Evolutionary conservation across 225 moss, liverwort and hornwort species (phyloP).

Genomic region (Marchantia paleacea): DNA sequence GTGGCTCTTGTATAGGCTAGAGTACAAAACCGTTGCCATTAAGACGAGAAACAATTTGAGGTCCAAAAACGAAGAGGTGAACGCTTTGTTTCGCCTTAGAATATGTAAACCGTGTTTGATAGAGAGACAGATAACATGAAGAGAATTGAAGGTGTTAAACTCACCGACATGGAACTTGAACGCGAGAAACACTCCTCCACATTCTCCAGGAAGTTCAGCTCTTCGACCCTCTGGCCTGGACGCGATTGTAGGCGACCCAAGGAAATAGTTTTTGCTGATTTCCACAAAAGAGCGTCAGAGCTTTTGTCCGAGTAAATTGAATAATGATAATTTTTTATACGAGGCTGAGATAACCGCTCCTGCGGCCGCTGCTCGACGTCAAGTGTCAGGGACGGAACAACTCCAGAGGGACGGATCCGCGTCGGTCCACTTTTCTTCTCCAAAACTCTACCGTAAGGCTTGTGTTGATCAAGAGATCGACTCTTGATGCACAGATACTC

Average conservation of each 20-base stretch:
- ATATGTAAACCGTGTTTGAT: too few species aligned
- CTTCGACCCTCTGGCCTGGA: background rate
- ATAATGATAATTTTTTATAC: too few species aligned
- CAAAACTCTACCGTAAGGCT: background rate
- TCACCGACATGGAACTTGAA: constrained; percentile 2
- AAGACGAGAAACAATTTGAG: background rate
- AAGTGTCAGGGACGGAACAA: background rate
- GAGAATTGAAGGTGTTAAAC: background rate
- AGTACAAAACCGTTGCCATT: background rate
- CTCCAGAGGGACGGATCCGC: background rate
- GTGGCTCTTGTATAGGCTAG: too few species aligned
- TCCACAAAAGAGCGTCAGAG: background rate
- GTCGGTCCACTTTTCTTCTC: background rate
- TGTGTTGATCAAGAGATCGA: background rate
- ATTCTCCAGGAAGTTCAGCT: background rate
- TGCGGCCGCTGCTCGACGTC: background rate
- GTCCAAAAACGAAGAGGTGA: background rate
- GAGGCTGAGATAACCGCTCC: background rate
- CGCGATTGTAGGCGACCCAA: background rate
- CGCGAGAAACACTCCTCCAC: constrained; percentile 13
- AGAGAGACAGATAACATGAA: background rate
- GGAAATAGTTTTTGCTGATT: background rate
- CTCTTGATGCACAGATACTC: background rate
- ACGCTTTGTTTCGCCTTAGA: too few species aligned
- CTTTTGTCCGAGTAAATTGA: background rate